phyloP scores from a whole-genome alignment of 805 yeast genomes.

The Starmerella floricola region DNA sequence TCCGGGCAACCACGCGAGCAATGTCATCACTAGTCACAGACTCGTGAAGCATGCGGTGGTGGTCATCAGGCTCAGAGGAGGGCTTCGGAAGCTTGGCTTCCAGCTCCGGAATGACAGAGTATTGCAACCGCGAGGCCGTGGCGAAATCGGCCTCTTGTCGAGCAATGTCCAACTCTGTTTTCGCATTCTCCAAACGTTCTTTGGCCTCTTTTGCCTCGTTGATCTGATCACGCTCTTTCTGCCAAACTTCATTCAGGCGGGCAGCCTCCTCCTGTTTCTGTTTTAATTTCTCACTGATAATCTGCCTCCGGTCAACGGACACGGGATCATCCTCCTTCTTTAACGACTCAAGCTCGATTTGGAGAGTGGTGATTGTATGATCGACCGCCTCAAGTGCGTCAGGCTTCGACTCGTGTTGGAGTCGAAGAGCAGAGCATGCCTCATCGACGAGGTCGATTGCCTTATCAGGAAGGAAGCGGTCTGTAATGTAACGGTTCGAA shows the following conservation, averaged over 20 bases:
- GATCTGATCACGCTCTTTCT: slow-evolving; percentile 61
- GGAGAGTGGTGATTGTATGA: slow-evolving; percentile 80
- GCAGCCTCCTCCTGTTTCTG: slow-evolving; percentile 51
- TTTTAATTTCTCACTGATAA: slow-evolving; percentile 55
- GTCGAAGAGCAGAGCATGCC: slow-evolving; percentile 86
- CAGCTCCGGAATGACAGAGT: slow-evolving; percentile 71
- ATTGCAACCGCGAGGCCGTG: slow-evolving; percentile 78
- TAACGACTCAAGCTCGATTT: slow-evolving; percentile 86
- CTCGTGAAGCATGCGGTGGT: slow-evolving; percentile 54
- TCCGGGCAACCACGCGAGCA: slow-evolving; percentile 78
- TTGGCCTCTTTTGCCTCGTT: slow-evolving; percentile 71
- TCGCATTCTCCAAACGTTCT: slow-evolving; percentile 71
- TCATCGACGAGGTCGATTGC: slow-evolving; percentile 95
- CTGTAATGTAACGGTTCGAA: slow-evolving; percentile 81
- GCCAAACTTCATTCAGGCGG: slow-evolving; percentile 77
- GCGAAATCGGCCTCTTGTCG: slow-evolving; percentile 80
- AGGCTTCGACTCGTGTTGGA: slow-evolving; percentile 95
- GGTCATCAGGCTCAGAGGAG: slow-evolving; percentile 27
- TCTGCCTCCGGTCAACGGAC: slow-evolving; percentile 65
- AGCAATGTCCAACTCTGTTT: slow-evolving; percentile 65
- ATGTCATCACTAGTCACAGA: slow-evolving; percentile 91
- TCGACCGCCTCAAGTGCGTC: slow-evolving; percentile 85
- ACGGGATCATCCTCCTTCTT: slow-evolving; percentile 84
- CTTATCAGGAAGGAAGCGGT: slow-evolving; percentile 85
- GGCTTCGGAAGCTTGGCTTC: slow-evolving; percentile 47